These are phyloP conservation scores for Termitomyces sp. DNA, from an alignment of 768 basidiomycete genomes.

Conservation along the genomic window DNA sequence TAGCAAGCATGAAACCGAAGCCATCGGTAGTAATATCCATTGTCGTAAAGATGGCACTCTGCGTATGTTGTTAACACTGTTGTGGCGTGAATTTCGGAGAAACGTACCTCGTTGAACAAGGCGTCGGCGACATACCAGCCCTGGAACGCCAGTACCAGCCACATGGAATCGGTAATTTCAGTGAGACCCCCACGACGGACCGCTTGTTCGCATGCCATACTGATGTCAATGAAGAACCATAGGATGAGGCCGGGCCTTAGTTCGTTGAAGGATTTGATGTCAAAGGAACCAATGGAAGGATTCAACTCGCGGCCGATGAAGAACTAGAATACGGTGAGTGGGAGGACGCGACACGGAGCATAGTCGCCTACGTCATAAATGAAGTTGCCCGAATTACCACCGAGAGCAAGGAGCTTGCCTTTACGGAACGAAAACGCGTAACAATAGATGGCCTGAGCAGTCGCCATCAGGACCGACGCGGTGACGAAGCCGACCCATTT, in stretches of 20 bases:
- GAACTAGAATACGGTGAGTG: conserved; percentile 51
- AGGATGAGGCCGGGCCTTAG: conserved; percentile 88
- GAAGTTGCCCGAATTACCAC: conserved; percentile 86
- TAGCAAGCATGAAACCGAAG: conserved; percentile 96
- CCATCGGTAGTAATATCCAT: conserved; percentile 99
- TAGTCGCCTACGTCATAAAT: conserved; percentile 83
- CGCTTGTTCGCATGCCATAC: conserved; percentile 90
- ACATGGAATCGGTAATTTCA: conserved; percentile 85
- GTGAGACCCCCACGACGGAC: conserved; percentile 67
- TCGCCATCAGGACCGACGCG: conserved; percentile 75
- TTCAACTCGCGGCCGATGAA: conserved; percentile 95
- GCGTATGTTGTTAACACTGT: background rate
- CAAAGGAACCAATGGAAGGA: conserved; percentile 75
- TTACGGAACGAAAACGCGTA: conserved; percentile 69
- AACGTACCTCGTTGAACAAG: conserved; percentile 82
- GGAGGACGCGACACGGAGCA: conserved; percentile 4
- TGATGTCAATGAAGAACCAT: conserved; percentile 88
- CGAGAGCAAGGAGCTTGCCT: conserved; percentile 78
- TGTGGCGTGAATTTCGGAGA: background rate
- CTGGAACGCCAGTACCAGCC: conserved; percentile 85
- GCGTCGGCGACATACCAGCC: conserved; percentile 82
- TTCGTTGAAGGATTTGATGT: conserved; percentile 75
- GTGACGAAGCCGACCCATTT: conserved; percentile 90
- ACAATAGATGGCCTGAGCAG: conserved; percentile 69
- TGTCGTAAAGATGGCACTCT: conserved; percentile 88